Percentiles rank a stretch among this genome's conserved stretches.
Evolutionary conservation across 2,329 filamentous ascomycete genomes (phyloP).

Genomic region (Ascomycota sp.): DNA sequence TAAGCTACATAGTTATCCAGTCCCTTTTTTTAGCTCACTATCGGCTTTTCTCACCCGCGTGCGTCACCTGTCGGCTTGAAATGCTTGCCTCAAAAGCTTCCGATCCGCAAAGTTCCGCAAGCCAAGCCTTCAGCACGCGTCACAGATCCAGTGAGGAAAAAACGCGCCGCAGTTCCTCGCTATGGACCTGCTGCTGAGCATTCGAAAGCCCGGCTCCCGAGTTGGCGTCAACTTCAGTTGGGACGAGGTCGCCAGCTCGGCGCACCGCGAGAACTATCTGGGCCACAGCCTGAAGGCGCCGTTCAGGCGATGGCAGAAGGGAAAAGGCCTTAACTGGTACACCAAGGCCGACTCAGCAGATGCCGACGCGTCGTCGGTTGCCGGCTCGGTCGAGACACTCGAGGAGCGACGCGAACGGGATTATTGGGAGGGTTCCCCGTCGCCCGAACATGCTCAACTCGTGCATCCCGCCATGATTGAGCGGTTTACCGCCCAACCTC

Average conservation of each 20-base stretch:
- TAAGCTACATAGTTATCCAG: too few species aligned
- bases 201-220: constrained; percentile 77
- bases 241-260: constrained; percentile 76
- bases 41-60: too few species aligned
- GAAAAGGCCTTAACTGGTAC: constrained; percentile 46
- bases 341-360: constrained; percentile 29
- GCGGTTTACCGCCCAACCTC: too few species aligned
- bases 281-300: constrained; percentile 84
- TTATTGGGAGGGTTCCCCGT: too few species aligned
- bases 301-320: constrained; percentile 79
- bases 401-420: constrained; percentile 38
- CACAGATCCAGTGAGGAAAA: too few species aligned
- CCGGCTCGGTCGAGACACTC: constrained; percentile 30
- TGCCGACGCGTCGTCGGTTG: constrained; percentile 20
- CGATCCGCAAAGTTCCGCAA: too few species aligned
- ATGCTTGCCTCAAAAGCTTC: too few species aligned
- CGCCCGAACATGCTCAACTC: too few species aligned
- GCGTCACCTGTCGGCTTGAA: too few species aligned
- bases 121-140: too few species aligned
- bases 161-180: background rate
- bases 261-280: constrained; percentile 75
- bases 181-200: constrained; percentile 87
- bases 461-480: too few species aligned
- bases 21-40: too few species aligned
- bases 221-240: constrained; percentile 93